A percentile compares a stretch with the other conserved stretches of the same genome.
Evolutionary conservation across 805 yeast species (phyloP).

Genomic region (Saccharomycopsis javanensis): DNA sequence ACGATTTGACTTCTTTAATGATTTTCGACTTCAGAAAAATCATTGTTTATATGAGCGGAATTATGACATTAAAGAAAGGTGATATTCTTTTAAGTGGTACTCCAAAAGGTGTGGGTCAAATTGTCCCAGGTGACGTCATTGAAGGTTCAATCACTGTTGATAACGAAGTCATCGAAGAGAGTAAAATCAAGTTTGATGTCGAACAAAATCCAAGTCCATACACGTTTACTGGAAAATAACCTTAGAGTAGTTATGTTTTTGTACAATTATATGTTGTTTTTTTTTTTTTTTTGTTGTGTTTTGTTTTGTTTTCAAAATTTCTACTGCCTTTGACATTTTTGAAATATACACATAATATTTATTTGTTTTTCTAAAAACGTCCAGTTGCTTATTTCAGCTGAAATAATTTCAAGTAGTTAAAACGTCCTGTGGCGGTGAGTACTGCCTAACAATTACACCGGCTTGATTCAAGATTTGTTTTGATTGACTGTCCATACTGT

Average conservation of each 20-base stretch:
- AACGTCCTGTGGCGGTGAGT: conserved; percentile 24
- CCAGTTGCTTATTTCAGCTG: too few species aligned
- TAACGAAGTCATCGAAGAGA: conserved; percentile 46
- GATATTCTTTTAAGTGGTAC: conserved; percentile 93
- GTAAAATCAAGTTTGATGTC: conserved; percentile 40
- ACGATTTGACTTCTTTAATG: conserved; percentile 75
- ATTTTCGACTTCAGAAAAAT: conserved; percentile 77
- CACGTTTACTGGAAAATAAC: conserved; percentile 2
- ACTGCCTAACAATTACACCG: conserved; percentile 62
- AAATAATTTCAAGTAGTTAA: too few species aligned
- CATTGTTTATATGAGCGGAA: conserved; percentile 68
- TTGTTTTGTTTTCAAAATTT: too few species aligned
- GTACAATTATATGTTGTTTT: background rate
- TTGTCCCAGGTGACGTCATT: conserved; percentile 70
- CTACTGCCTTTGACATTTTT: too few species aligned
- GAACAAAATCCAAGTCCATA: conserved; percentile 33
- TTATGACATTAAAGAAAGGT: conserved; percentile 86
- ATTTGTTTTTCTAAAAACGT: too few species aligned
- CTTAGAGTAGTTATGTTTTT: background rate
- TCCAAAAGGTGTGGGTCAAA: conserved; percentile 91
- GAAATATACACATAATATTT: too few species aligned
- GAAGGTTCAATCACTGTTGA: conserved; percentile 51
- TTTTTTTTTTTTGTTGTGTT: too few species aligned
- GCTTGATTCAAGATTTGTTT: conserved; percentile 65
- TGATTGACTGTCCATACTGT: conserved; percentile 82